Evolutionary conservation across 371 early-diverging fungal genomes (phyloP), one percentile per base, ranked within the genome.

Genomic region (Choanephora cucurbitarum): DNA sequence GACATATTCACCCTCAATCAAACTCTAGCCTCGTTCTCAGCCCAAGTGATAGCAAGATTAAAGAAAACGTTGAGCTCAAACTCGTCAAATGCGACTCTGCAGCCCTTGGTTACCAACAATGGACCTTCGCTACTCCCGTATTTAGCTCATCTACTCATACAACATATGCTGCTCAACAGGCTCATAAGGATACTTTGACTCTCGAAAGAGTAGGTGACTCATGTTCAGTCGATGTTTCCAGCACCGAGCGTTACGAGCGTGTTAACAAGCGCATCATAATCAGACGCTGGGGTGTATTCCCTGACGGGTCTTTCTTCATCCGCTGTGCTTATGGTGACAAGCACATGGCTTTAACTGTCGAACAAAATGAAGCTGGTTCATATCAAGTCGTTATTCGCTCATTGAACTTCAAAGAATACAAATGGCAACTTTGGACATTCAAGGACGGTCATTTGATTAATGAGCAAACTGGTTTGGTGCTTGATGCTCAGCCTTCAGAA

Each of bases 361-460:
- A 61, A 15, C 48, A 49, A 6, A 48, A 31, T 22, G 67, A 66
- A 44, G 4, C 34, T 14, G 44, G 43, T 15, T 31, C 31, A 11
- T 65, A 71, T 54, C 53, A 57, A 24, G 52, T 77, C 2, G 60
- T 63, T 1, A 51, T 72, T 13, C 72, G 72, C 17, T 50, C 70
- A 18, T 44, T 77, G 23, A 70, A 72, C 49, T 74, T 68, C 44
- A 72, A 70, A 55, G 65, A 63, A 5, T 70, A 74, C 49, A 74
- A 61, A 42, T 72, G 67, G 69, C 81, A 83, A 55, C 66, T 80
- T 43, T 83, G 83, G 83, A 60, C 66, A 7, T 75, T 70, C 44
- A 55, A 67, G 32, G 68, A 81, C 34, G 77, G 80, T 15, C 70
- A 79, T 57, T 56, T 83, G 63, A 69, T 81, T 54, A 83, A 83